A percentile compares a stretch with the other conserved stretches of the same genome.
phyloP scores from a whole-genome alignment of 805 yeast genomes.

The Wilhelminamyces savonicus region DNA sequence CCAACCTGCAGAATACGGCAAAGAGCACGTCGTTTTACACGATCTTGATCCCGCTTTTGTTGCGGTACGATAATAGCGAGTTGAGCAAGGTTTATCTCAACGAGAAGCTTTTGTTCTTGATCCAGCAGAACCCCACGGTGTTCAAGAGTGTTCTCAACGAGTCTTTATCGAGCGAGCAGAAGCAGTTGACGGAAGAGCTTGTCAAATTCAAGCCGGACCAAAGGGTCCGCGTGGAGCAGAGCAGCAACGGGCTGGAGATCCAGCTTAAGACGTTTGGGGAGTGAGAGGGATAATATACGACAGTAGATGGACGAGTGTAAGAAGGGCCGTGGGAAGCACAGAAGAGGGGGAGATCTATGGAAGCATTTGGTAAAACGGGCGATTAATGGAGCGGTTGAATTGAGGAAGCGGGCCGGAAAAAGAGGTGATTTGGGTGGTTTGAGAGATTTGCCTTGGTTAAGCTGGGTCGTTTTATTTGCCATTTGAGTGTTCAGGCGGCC shows the following conservation, averaged over 20 bases:
- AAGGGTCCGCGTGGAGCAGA: conserved; percentile 6
- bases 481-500: no score
- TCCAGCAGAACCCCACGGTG: conserved; percentile 34
- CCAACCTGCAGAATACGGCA: conserved; percentile 17
- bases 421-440: no score
- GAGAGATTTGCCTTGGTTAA: no score
- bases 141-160: conserved; percentile 45
- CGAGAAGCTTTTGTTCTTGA: conserved; percentile 41
- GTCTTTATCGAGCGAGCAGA: conserved; percentile 34
- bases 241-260: conserved; percentile 23
- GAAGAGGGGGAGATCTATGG: no score
- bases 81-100: conserved; percentile 34
- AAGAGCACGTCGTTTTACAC: conserved; percentile 23
- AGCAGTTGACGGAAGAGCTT: conserved; percentile 35
- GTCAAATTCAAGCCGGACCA: conserved; percentile 26
- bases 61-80: conserved; percentile 14
- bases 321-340: no score
- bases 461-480: no score
- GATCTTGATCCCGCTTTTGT: conserved; percentile 31
- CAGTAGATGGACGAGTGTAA: no score
- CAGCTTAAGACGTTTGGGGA: conserved; percentile 44
- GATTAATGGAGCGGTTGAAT: no score
- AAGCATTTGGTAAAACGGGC: no score
- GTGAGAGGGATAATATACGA: no score
- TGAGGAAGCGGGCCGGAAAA: no score